Base-by-base conservation (phyloP, 441 rosid species). In the Populus hybrid region DNA sequence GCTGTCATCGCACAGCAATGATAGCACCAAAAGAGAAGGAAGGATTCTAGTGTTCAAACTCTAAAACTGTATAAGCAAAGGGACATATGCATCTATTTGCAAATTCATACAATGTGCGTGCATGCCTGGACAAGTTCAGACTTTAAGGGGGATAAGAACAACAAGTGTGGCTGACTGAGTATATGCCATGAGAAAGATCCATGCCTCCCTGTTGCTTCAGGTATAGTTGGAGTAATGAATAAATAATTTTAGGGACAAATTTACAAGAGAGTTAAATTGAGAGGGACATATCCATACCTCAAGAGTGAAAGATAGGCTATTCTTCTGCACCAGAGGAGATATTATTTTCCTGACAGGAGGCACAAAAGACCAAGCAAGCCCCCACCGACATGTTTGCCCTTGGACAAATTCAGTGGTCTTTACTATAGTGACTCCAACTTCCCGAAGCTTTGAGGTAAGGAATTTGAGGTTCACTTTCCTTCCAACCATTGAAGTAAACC, bases 401-500 rank as follows among this genome's bases (percentile, higher is more conserved):
- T 96, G 98, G 68, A 90, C 91, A 85, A 94, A 96, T 78, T 96
- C 98, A 68, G 95, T 94, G 74, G 99, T 90, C 85, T 90, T 94
- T 66, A 96, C 98, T 61, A 94, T 67, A 36, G 97, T 89, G 61
- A 80, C 98, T 73, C 97, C 88, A 21, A 84, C 94, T 46, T 87
- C 88, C 69, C 96, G 82, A 76, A 96, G 98, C 89, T 89, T 94
- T 75, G 97, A 83, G 67, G 64, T 89, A 70, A 96, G 85, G 79
- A 83, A 80, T 76, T 93, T 94, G 73, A 96, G 97, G 86, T 88
- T 96, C 61, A 77, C 79, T 85, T 94, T 96, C 89, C 93, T 88
- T 63, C 99, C 99, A 80, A 96, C 88, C 99, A 96, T 94, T 20
- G 97, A 90, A 78, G 95, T 94, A 81, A 87, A 96, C 99, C 97